phyloP scores from a whole-genome alignment of 2,329 filamentous ascomycete species.

The Lasiodiplodia gonubiensis region DNA sequence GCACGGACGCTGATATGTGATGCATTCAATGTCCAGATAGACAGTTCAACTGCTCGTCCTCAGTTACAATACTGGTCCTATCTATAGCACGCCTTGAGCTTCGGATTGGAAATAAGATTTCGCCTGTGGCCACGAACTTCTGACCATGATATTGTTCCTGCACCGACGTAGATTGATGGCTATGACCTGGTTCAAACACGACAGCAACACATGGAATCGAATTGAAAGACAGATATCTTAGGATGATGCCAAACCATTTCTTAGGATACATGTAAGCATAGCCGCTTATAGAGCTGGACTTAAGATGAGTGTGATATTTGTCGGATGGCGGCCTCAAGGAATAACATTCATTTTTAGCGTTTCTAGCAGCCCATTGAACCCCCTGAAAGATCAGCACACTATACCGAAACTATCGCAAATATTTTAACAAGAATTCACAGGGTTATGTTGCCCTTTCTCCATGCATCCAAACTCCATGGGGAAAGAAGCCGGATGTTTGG shows the following conservation, averaged over 20 bases:
- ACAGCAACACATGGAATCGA: background rate
- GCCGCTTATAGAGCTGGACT: background rate
- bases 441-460: constrained; percentile 64
- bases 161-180: background rate
- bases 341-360: background rate
- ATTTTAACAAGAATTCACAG: background rate
- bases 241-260: background rate
- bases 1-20: no score
- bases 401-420: background rate
- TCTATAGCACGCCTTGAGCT: no score
- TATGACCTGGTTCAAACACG: background rate
- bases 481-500: constrained; percentile 66
- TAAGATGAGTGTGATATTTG: background rate
- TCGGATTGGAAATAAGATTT: background rate
- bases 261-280: background rate
- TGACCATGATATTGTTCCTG: background rate
- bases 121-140: background rate
- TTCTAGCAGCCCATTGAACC: background rate
- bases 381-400: background rate
- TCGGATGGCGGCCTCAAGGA: background rate
- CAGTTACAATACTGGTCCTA: no score
- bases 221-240: background rate
- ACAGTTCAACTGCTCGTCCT: no score
- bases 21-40: no score
- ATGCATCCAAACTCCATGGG: constrained; percentile 65